Conservation (phyloP, 2,329 filamentous ascomycete genomes). For the Penicillium janthinellum region DNA sequence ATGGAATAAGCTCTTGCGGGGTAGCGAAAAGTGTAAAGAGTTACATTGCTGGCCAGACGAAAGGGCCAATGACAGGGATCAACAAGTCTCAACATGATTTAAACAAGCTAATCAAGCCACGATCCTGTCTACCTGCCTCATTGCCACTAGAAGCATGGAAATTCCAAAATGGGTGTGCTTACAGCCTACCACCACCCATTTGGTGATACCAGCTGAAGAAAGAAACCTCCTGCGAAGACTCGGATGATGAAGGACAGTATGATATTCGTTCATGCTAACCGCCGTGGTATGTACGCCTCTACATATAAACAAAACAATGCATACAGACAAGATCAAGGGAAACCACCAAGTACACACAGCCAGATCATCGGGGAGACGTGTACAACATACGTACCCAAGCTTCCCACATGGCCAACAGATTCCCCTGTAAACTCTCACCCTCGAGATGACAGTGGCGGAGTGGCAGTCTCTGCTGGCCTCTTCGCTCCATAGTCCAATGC, state of each 20-base stretch:
- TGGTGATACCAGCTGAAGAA: no score
- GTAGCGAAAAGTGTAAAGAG: conserved; percentile 24
- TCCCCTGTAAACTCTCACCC: conserved; percentile 9
- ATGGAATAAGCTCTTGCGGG: conserved; percentile 31
- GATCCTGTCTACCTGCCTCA: no score
- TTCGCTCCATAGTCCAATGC: conserved; percentile 22
- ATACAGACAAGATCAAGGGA: background rate
- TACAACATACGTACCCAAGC: background rate
- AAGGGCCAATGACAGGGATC: no score
- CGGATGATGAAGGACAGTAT: background rate
- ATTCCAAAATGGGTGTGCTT: no score
- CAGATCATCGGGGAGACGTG: background rate
- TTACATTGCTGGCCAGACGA: conserved; percentile 7
- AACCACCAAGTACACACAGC: background rate
- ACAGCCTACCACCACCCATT: no score
- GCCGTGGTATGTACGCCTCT: conserved; percentile 2
- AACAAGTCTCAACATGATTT: no score
- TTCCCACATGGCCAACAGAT: background rate
- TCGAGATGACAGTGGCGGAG: conserved; percentile 22
- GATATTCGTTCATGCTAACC: conserved; percentile 2
- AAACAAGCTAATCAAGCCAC: no score
- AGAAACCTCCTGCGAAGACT: background rate
- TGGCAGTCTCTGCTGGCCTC: conserved; percentile 9
- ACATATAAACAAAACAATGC: background rate
- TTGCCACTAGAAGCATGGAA: no score